Conservation (phyloP, 106 monocot species). For the Platanthera guangdongensis region DNA sequence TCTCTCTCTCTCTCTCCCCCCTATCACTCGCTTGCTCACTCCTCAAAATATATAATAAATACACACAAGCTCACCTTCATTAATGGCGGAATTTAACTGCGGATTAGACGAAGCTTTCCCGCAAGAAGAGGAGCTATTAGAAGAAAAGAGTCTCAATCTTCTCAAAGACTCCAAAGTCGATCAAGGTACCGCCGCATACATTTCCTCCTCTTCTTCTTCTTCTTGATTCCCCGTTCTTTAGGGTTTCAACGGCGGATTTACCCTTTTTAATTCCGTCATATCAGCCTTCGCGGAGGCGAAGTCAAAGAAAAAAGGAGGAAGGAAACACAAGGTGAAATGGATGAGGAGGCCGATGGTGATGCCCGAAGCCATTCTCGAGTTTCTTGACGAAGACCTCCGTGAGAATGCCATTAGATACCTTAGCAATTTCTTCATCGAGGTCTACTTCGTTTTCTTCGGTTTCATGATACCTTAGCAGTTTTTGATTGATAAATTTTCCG, state of each 20-base stretch:
- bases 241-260: slow-evolving; percentile 5
- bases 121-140: slow-evolving; percentile 21
- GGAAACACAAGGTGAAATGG: slow-evolving; percentile 41
- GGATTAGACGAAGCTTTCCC: background rate
- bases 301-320: slow-evolving; percentile 18
- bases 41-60: too few species aligned
- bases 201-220: background rate
- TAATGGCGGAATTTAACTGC: slow-evolving; percentile 9
- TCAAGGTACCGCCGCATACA: slow-evolving; percentile 13
- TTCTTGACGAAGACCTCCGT: slow-evolving; percentile 34
- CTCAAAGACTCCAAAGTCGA: slow-evolving; percentile 37
- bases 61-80: background rate
- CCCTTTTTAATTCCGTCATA: background rate
- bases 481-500: background rate
- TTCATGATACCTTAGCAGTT: background rate
- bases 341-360: slow-evolving; percentile 48
- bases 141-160: slow-evolving; percentile 32
- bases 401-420: slow-evolving; percentile 48
- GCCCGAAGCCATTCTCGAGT: slow-evolving; percentile 36
- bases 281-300: slow-evolving; percentile 13
- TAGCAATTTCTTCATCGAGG: slow-evolving; percentile 45
- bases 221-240: background rate
- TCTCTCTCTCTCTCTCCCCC: background rate
- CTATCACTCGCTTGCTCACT: background rate
- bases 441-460: slow-evolving; percentile 1